phyloP scores from a whole-genome alignment of 768 basidiomycete genomes.

The Mycena belliarum region DNA sequence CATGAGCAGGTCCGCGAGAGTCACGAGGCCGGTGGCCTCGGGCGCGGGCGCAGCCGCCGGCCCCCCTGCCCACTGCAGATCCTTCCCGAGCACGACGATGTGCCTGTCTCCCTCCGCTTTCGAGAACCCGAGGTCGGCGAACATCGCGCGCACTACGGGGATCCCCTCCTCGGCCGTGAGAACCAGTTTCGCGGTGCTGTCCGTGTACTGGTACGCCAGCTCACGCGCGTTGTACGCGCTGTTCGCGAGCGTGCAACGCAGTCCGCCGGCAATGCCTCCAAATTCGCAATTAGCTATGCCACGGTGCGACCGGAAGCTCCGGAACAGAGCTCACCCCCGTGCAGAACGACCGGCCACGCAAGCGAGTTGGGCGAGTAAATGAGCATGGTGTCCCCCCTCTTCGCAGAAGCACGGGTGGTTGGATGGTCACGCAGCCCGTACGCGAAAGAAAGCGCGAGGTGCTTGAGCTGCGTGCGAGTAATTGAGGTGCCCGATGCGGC shows the following conservation, averaged over 20 bases:
- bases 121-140: conserved; percentile 12
- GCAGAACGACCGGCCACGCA: conserved; percentile 51
- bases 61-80: conserved; percentile 16
- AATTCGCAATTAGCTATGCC: no score
- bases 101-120: conserved; percentile 18
- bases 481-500: conserved; percentile 20
- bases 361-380: conserved; percentile 59
- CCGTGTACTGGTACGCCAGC: conserved; percentile 55
- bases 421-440: conserved; percentile 26
- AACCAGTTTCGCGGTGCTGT: conserved; percentile 49
- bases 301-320: no score
- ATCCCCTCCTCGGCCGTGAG: conserved; percentile 47
- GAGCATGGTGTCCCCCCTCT: conserved; percentile 46
- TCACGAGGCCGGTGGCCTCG: conserved; percentile 4
- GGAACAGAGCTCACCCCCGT: no score
- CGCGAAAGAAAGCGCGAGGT: conserved; percentile 21
- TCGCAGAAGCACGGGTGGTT: conserved; percentile 25
- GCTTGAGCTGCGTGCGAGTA: conserved; percentile 24
- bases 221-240: conserved; percentile 53
- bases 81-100: conserved; percentile 11
- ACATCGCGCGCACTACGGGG: conserved; percentile 23
- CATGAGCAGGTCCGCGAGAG: conserved; percentile 17
- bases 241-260: conserved; percentile 56
- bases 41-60: background rate
- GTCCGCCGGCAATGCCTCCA: conserved; percentile 48